Conservation (phyloP, 257 asterid species). For the Leonotis leonurus region DNA sequence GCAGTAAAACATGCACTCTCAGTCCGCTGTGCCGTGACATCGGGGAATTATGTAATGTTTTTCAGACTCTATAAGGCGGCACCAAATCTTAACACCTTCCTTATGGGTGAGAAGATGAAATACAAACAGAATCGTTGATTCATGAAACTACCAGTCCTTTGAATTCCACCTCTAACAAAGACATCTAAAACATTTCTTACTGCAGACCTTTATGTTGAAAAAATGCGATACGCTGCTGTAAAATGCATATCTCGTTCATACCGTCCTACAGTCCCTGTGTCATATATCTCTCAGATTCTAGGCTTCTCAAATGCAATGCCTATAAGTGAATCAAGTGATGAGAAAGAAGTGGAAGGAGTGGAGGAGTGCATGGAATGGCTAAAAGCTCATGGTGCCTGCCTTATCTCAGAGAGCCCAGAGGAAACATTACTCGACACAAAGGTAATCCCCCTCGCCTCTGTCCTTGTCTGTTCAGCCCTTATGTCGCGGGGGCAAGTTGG, state of each 20-base stretch:
- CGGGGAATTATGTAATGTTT: slow-evolving; percentile 82
- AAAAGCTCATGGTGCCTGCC: slow-evolving; percentile 90
- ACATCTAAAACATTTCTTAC: slow-evolving; percentile 2
- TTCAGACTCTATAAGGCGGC: slow-evolving; percentile 84
- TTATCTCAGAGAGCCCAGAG: slow-evolving; percentile 55
- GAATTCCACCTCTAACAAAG: not conserved
- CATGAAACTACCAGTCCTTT: not conserved
- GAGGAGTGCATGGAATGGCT: slow-evolving; percentile 96
- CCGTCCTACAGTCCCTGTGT: slow-evolving; percentile 88
- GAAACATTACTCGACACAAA: slow-evolving; percentile 78
- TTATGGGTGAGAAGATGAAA: slow-evolving; percentile 63
- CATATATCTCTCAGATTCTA: slow-evolving; percentile 66
- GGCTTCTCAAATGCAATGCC: slow-evolving; percentile 55
- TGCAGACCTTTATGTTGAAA: slow-evolving; percentile 93
- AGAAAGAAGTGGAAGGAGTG: slow-evolving; percentile 53
- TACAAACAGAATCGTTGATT: not conserved
- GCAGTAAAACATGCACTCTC: slow-evolving; percentile 89
- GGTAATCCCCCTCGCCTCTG: slow-evolving; percentile 31
- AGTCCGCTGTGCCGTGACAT: slow-evolving; percentile 85
- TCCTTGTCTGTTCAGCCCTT: not conserved
- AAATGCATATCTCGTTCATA: slow-evolving; percentile 88
- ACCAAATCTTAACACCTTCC: slow-evolving; percentile 68
- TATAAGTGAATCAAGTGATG: slow-evolving; percentile 41
- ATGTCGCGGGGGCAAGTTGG: not conserved
- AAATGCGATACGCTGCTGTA: slow-evolving; percentile 93